phyloP scores from a whole-genome alignment of 1,284 basidiomycete species.

The Veloporphyrellus conicus region DNA sequence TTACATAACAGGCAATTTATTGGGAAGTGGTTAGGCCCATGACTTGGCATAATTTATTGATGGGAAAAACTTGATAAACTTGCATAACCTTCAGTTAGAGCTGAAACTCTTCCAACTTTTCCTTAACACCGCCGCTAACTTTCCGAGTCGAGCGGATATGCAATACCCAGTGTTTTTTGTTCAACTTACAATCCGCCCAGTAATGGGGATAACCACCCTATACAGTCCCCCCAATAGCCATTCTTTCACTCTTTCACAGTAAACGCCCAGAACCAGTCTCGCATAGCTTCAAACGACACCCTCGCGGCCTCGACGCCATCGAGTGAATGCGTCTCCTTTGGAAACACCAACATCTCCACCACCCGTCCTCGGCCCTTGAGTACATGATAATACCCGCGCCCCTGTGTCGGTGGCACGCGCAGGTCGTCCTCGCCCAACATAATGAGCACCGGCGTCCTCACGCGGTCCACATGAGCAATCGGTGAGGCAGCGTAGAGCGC shows the following conservation, averaged over 20 bases:
- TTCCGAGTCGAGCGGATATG: too few relatives aligned
- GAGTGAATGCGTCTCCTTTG: slow-evolving; percentile 58
- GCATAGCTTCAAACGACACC: slow-evolving; percentile 48
- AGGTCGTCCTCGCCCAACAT: slow-evolving; percentile 59
- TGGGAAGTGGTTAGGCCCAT: too few relatives aligned
- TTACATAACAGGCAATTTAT: too few relatives aligned
- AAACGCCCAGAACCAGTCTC: slow-evolving; percentile 46
- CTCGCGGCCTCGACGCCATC: slow-evolving; percentile 58
- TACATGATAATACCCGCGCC: slow-evolving; percentile 59
- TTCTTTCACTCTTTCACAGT: not conserved
- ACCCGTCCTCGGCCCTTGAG: slow-evolving; percentile 44
- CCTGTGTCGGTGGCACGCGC: slow-evolving; percentile 63
- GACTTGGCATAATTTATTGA: too few relatives aligned
- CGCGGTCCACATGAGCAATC: slow-evolving; percentile 49
- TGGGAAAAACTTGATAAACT: too few relatives aligned
- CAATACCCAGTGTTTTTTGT: too few relatives aligned
- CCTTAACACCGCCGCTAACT: too few relatives aligned
- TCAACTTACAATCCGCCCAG: too few relatives aligned
- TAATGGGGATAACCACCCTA: too few relatives aligned
- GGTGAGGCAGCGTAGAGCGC: slow-evolving; percentile 54
- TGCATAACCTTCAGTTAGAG: too few relatives aligned
- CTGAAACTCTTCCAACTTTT: too few relatives aligned
- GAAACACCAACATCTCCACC: slow-evolving; percentile 62
- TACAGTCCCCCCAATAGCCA: too few relatives aligned
- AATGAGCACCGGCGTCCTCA: slow-evolving; percentile 55